Percentiles rank a stretch among this genome's conserved stretches.
Evolutionary conservation across 768 basidiomycete species (phyloP).

Genomic region (Sistotremastrum suecicum): DNA sequence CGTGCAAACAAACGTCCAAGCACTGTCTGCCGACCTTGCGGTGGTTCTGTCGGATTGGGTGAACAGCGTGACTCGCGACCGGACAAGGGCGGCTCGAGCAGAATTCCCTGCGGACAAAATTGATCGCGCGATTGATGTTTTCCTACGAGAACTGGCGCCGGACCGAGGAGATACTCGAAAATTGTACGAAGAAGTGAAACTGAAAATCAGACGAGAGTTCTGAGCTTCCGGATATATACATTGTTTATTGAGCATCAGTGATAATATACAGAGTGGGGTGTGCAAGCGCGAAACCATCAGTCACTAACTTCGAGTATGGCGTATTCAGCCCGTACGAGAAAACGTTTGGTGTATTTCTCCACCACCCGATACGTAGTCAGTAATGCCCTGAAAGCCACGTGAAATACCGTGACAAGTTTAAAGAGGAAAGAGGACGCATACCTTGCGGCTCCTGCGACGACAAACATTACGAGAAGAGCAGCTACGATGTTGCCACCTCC

Average conservation of each 20-base stretch:
- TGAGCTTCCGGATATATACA: slow-evolving; percentile 19
- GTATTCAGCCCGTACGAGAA: slow-evolving; percentile 62
- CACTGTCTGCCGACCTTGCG: slow-evolving; percentile 71
- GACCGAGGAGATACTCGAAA: slow-evolving; percentile 45
- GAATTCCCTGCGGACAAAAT: slow-evolving; percentile 72
- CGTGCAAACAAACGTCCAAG: slow-evolving; percentile 63
- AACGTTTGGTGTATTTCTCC: slow-evolving; percentile 38
- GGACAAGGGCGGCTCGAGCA: slow-evolving; percentile 42
- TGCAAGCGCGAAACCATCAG: not conserved
- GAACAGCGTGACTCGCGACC: slow-evolving; percentile 59
- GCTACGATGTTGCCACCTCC: slow-evolving; percentile 50
- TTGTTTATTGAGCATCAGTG: slow-evolving; percentile 4
- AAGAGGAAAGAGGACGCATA: slow-evolving; percentile 14
- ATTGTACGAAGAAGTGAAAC: slow-evolving; percentile 56
- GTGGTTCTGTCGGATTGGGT: slow-evolving; percentile 72
- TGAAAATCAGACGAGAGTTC: slow-evolving; percentile 60
- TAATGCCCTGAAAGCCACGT: slow-evolving; percentile 36
- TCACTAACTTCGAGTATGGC: slow-evolving; percentile 66
- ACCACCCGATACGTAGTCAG: slow-evolving; percentile 58
- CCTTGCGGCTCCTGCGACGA: slow-evolving; percentile 53
- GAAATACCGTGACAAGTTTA: slow-evolving; percentile 5
- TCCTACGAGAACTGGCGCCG: slow-evolving; percentile 55
- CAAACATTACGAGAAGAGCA: slow-evolving; percentile 44
- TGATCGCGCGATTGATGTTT: slow-evolving; percentile 59
- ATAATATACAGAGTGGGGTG: not conserved